Evolutionary conservation across 2,329 filamentous ascomycete species (phyloP).

Genomic region (Claviceps sp.): DNA sequence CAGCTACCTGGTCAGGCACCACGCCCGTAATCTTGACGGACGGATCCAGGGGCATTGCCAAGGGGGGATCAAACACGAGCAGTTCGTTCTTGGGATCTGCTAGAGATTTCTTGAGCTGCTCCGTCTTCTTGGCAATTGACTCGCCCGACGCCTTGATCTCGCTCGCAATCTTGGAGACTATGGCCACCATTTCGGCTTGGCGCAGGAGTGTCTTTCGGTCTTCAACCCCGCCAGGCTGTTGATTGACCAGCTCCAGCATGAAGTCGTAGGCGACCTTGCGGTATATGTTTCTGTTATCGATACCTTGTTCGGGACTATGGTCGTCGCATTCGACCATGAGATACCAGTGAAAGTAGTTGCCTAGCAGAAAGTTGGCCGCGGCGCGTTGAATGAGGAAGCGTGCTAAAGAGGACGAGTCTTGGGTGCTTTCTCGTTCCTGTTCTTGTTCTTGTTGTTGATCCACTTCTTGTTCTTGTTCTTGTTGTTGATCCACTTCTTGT

Average conservation of each 20-base stretch:
- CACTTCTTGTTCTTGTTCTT: too few species aligned
- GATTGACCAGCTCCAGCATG: slow-evolving; percentile 72
- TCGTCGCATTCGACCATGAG: slow-evolving; percentile 96
- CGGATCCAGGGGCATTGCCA: slow-evolving; percentile 82
- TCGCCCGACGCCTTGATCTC: slow-evolving; percentile 75
- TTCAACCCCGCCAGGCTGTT: slow-evolving; percentile 53
- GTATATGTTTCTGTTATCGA: slow-evolving; percentile 72
- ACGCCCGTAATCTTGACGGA: slow-evolving; percentile 66
- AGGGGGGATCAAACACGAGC: slow-evolving; percentile 64
- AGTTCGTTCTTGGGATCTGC: slow-evolving; percentile 87
- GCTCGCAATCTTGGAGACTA: slow-evolving; percentile 77
- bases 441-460: too few species aligned
- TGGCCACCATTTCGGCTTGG: slow-evolving; percentile 79
- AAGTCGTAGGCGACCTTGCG: slow-evolving; percentile 92
- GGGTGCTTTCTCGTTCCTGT: slow-evolving; percentile 37
- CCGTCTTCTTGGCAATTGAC: slow-evolving; percentile 66
- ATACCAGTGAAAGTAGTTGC: slow-evolving; percentile 97
- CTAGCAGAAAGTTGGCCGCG: slow-evolving; percentile 75
- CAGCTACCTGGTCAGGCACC: slow-evolving; percentile 69
- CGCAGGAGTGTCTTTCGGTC: slow-evolving; percentile 64
- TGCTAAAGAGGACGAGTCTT: slow-evolving; percentile 67
- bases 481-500: too few species aligned
- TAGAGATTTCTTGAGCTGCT: slow-evolving; percentile 71
- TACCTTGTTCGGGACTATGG: slow-evolving; percentile 58
- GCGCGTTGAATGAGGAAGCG: slow-evolving; percentile 82